Conservation (phyloP, 2,329 filamentous ascomycete species). For the Neonectria punicea region DNA sequence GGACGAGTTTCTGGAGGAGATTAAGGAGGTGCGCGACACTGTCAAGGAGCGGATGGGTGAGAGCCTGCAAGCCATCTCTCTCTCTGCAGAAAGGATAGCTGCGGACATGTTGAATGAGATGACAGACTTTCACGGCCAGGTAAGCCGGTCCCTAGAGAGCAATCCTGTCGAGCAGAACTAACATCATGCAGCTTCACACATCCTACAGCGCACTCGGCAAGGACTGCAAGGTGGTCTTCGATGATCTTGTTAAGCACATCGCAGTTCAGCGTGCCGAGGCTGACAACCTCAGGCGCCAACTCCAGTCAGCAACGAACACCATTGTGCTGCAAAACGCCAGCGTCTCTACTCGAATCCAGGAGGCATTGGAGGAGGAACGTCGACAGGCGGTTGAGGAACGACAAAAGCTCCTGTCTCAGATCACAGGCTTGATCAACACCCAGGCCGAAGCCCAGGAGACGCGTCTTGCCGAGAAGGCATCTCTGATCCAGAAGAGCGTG, state of each 20-base stretch:
- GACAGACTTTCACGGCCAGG: slow-evolving; percentile 78
- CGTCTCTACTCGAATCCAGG: slow-evolving; percentile 73
- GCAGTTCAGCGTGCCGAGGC: slow-evolving; percentile 81
- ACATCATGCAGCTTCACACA: slow-evolving; percentile 70
- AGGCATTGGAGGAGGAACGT: slow-evolving; percentile 80
- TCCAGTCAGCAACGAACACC: slow-evolving; percentile 75
- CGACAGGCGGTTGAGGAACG: slow-evolving; percentile 78
- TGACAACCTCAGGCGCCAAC: slow-evolving; percentile 75
- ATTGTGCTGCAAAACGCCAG: slow-evolving; percentile 75
- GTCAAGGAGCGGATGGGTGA: slow-evolving; percentile 88
- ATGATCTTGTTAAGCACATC: slow-evolving; percentile 80
- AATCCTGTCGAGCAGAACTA: slow-evolving; percentile 10
- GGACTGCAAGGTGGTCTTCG: slow-evolving; percentile 88
- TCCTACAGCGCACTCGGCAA: slow-evolving; percentile 87
- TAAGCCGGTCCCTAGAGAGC: slow-evolving; percentile 47
- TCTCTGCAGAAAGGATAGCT: slow-evolving; percentile 87
- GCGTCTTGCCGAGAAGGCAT: slow-evolving; percentile 73
- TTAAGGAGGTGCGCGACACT: slow-evolving; percentile 86
- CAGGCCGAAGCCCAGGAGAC: slow-evolving; percentile 79
- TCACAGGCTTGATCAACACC: slow-evolving; percentile 78
- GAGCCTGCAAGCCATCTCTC: slow-evolving; percentile 83
- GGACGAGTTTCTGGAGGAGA: slow-evolving; percentile 91
- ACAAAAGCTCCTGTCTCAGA: slow-evolving; percentile 77
- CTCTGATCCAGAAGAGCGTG: slow-evolving; percentile 72
- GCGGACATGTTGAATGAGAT: slow-evolving; percentile 90